A percentile compares a stretch with the other conserved stretches of the same genome.
These are phyloP conservation scores for Incumbomyces delicatus DNA, from an alignment of 2,329 filamentous ascomycete species.

Conservation along the genomic window DNA sequence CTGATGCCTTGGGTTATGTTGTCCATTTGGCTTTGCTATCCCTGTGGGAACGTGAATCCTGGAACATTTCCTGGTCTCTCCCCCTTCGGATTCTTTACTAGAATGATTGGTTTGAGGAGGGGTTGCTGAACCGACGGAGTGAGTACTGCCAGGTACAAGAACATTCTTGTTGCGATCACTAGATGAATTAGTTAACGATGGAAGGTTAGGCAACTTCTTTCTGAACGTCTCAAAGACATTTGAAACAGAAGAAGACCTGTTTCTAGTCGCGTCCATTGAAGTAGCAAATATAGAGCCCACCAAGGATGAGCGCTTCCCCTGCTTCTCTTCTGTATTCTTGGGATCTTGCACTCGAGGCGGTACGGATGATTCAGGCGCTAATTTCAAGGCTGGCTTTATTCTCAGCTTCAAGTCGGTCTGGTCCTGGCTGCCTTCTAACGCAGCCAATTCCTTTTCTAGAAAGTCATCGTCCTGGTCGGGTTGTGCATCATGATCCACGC, in stretches of 20 bases:
- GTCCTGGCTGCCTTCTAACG: too few species aligned
- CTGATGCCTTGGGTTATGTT: background rate
- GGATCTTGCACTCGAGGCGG: background rate
- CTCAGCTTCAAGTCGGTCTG: too few species aligned
- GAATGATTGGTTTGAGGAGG: background rate
- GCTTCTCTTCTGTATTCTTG: background rate
- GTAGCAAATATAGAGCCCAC: conserved; percentile 3
- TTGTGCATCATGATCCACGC: background rate
- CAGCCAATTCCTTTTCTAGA: background rate
- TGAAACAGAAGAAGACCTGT: conserved; percentile 3
- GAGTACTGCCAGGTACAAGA: too few species aligned
- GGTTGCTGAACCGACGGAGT: background rate
- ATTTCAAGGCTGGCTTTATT: too few species aligned
- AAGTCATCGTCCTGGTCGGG: background rate
- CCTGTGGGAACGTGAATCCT: background rate
- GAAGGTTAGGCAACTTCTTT: conserved; percentile 29
- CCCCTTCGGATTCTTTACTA: conserved; percentile 14
- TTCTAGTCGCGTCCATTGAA: background rate
- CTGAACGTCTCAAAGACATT: conserved; percentile 19
- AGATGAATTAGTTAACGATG: conserved; percentile 17
- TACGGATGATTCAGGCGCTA: background rate
- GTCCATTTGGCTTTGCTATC: background rate
- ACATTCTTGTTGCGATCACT: too few species aligned
- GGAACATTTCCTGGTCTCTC: background rate
- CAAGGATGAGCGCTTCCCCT: conserved; percentile 1